Evolutionary conservation across 2,329 filamentous ascomycete genomes (phyloP).

Genomic region (Cyphellophora europaea): DNA sequence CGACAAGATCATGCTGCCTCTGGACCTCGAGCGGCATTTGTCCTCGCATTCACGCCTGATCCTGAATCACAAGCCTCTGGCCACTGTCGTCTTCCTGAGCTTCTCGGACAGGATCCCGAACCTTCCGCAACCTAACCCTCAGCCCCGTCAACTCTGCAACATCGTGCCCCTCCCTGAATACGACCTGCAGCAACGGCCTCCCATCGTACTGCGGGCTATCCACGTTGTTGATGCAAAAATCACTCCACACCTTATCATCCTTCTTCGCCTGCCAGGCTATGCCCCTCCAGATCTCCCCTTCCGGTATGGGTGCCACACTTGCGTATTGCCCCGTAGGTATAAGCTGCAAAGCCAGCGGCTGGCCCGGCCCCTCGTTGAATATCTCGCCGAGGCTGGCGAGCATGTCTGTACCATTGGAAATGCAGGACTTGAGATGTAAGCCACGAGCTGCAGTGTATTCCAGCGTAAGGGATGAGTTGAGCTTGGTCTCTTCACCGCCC

Average conservation of each 20-base stretch:
- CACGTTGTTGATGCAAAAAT: conserved; percentile 27
- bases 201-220: conserved; percentile 24
- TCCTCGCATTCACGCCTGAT: too few relatives aligned
- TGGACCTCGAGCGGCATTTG: too few relatives aligned
- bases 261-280: conserved; percentile 6
- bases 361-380: background rate
- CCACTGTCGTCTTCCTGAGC: background rate
- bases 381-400: background rate
- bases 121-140: background rate
- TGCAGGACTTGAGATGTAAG: conserved; percentile 9
- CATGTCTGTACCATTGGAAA: conserved; percentile 16
- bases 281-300: conserved; percentile 27
- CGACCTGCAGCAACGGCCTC: conserved; percentile 24
- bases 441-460: conserved; percentile 14
- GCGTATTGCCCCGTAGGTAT: conserved; percentile 13
- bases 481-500: conserved; percentile 1
- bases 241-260: conserved; percentile 17
- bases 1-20: too few relatives aligned
- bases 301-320: conserved; percentile 3
- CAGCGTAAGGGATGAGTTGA: conserved; percentile 13
- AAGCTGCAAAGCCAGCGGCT: conserved; percentile 6
- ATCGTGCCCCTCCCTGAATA: conserved; percentile 24
- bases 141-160: background rate
- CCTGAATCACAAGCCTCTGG: too few relatives aligned
- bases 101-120: background rate